A percentile compares a stretch with the other conserved stretches of the same genome.
Evolutionary conservation across 768 basidiomycete genomes (phyloP).

Genomic region (Agrocybe pediades): DNA sequence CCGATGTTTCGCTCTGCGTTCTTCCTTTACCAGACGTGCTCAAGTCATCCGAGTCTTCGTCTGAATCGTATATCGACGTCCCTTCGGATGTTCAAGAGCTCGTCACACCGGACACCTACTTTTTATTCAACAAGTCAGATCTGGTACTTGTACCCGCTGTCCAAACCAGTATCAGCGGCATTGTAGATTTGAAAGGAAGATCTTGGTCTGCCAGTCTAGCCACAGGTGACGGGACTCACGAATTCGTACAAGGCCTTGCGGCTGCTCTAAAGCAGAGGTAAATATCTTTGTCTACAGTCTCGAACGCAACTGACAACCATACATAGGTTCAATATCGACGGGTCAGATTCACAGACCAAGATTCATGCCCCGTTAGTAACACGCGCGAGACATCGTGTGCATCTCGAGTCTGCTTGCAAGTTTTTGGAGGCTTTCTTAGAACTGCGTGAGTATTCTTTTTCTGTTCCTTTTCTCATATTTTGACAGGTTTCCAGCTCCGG

Average conservation of each 20-base stretch:
- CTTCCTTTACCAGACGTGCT: slow-evolving; percentile 63
- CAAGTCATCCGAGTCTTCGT: slow-evolving; percentile 6
- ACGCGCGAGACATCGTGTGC: slow-evolving; percentile 76
- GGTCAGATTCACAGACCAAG: slow-evolving; percentile 1
- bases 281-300: slow-evolving; percentile 8
- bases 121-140: slow-evolving; percentile 84
- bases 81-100: slow-evolving; percentile 52
- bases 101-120: slow-evolving; percentile 57
- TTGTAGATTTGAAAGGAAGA: slow-evolving; percentile 4
- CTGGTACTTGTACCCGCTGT: slow-evolving; percentile 28
- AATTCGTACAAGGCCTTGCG: slow-evolving; percentile 64
- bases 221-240: slow-evolving; percentile 54
- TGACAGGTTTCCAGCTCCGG: slow-evolving; percentile 39
- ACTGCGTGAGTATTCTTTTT: slow-evolving; percentile 31
- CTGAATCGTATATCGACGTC: slow-evolving; percentile 24
- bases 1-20: slow-evolving; percentile 81
- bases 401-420: slow-evolving; percentile 64
- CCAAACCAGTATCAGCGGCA: neutral
- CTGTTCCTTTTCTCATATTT: neutral
- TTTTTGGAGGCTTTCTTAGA: slow-evolving; percentile 66
- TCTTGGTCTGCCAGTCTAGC: slow-evolving; percentile 68
- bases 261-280: slow-evolving; percentile 52
- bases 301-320: neutral
- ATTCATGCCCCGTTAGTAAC: slow-evolving; percentile 67
- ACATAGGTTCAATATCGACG: slow-evolving; percentile 14